Conservation (phyloP, 2,329 filamentous ascomycete species). For the Arthrocladium fulminans region DNA sequence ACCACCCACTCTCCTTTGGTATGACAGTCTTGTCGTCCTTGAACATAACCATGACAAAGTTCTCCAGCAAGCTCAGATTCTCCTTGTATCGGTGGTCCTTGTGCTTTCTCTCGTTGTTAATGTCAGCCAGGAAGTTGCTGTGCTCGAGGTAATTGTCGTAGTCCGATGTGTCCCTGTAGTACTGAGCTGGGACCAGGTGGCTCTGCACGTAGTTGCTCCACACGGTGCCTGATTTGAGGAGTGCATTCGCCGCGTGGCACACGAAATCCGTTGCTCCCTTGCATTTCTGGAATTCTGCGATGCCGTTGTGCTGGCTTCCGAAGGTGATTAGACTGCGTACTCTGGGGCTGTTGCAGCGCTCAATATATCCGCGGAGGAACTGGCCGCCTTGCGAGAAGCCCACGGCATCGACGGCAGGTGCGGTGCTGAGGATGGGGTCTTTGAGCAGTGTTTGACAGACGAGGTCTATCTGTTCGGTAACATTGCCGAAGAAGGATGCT, state of each 20-base stretch:
- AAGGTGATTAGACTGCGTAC: slow-evolving; percentile 78
- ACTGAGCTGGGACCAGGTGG: slow-evolving; percentile 83
- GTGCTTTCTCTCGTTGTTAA: slow-evolving; percentile 77
- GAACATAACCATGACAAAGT: slow-evolving; percentile 85
- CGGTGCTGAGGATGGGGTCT: slow-evolving; percentile 71
- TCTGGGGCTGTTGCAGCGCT: slow-evolving; percentile 71
- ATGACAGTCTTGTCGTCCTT: slow-evolving; percentile 76
- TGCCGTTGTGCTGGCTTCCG: slow-evolving; percentile 87
- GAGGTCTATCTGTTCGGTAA: slow-evolving; percentile 64
- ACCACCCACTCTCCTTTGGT: slow-evolving; percentile 87
- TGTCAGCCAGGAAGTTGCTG: slow-evolving; percentile 85
- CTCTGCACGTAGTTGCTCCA: slow-evolving; percentile 73
- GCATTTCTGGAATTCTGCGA: slow-evolving; percentile 72
- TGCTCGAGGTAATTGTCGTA: slow-evolving; percentile 64
- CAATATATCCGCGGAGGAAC: slow-evolving; percentile 83
- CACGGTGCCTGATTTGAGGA: slow-evolving; percentile 64
- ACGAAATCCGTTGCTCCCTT: slow-evolving; percentile 58
- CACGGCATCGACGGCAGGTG: slow-evolving; percentile 77
- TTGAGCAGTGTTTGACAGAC: slow-evolving; percentile 70
- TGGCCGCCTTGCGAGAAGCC: slow-evolving; percentile 95
- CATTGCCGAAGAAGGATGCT: slow-evolving; percentile 84
- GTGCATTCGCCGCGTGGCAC: slow-evolving; percentile 68
- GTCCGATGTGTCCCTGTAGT: slow-evolving; percentile 67
- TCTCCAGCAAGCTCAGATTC: slow-evolving; percentile 60
- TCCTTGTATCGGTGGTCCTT: slow-evolving; percentile 69